Evolutionary conservation across 352 stramenopile species (phyloP).

Genomic region (Elongisporangium undulatum): DNA sequence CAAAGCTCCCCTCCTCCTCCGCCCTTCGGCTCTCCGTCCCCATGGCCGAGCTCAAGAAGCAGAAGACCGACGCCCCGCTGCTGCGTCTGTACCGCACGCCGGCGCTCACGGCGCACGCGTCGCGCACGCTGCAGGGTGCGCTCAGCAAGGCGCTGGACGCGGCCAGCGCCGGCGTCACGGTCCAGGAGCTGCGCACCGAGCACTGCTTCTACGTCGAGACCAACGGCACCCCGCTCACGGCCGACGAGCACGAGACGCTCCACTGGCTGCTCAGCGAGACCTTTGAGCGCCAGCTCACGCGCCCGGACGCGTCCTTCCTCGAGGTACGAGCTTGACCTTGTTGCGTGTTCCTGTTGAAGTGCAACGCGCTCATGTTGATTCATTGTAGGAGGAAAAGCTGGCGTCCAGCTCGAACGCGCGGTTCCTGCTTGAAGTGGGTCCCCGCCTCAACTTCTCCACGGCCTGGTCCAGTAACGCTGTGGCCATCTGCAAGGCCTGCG

Average conservation of each 20-base stretch:
- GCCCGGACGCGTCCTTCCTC: slow-evolving; percentile 54
- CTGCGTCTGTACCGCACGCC: slow-evolving; percentile 76
- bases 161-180: slow-evolving; percentile 13
- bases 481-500: slow-evolving; percentile 95
- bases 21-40: slow-evolving; percentile 2
- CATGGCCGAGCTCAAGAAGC: slow-evolving; percentile 65
- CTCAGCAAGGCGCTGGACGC: slow-evolving; percentile 25
- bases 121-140: slow-evolving; percentile 39
- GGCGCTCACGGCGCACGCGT: slow-evolving; percentile 63
- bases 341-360: neutral
- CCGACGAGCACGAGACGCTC: slow-evolving; percentile 66
- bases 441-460: slow-evolving; percentile 97
- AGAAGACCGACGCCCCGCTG: slow-evolving; percentile 48
- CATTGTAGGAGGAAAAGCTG: neutral
- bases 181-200: slow-evolving; percentile 88
- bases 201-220: slow-evolving; percentile 97
- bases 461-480: slow-evolving; percentile 98
- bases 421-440: slow-evolving; percentile 95
- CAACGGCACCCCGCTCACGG: slow-evolving; percentile 32
- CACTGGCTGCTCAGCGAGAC: slow-evolving; percentile 97
- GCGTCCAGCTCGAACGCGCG: slow-evolving; percentile 15
- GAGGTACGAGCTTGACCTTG: neutral
- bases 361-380: neutral
- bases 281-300: slow-evolving; percentile 90
- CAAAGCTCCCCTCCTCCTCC: neutral